phyloP scores from a whole-genome alignment of 257 asterid genomes.

The Apocynum venetum region DNA sequence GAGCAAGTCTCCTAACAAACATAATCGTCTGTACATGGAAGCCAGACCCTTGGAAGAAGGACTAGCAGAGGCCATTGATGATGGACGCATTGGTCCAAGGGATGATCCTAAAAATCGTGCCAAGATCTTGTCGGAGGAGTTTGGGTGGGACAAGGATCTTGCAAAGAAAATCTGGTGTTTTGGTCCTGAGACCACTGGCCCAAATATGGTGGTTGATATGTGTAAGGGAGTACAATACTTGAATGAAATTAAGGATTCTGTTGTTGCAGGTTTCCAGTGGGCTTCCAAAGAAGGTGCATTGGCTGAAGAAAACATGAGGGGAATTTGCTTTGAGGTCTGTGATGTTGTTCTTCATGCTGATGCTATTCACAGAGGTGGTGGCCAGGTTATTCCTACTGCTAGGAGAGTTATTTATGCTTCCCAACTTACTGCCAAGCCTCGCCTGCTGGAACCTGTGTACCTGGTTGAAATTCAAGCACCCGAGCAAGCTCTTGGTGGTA shows the following conservation, averaged over 20 bases:
- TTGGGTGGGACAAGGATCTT: constrained; percentile 51
- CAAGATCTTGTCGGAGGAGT: constrained; percentile 38
- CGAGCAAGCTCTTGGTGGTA: constrained; percentile 40
- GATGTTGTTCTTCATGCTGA: constrained; percentile 46
- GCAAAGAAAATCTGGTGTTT: constrained; percentile 52
- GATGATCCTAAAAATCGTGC: constrained; percentile 36
- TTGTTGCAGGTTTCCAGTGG: constrained; percentile 51
- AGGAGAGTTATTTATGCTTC: constrained; percentile 45
- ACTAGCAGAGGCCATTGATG: constrained; percentile 43
- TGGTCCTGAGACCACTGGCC: constrained; percentile 48
- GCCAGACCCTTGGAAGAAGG: constrained; percentile 43
- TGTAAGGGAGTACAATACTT: constrained; percentile 47
- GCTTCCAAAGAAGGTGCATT: constrained; percentile 48
- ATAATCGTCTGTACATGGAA: constrained; percentile 42
- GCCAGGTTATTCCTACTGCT: constrained; percentile 46
- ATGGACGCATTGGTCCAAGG: constrained; percentile 45
- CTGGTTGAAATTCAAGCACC: constrained; percentile 47
- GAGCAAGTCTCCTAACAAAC: constrained; percentile 44
- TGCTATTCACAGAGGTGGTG: constrained; percentile 50
- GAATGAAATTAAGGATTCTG: constrained; percentile 49
- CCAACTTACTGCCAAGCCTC: constrained; percentile 45
- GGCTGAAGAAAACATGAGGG: constrained; percentile 45
- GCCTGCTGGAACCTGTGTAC: constrained; percentile 41
- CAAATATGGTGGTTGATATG: constrained; percentile 48
- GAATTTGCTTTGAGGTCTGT: constrained; percentile 46